A percentile compares a stretch with the other conserved stretches of the same genome.
phyloP scores from a whole-genome alignment of 2,329 filamentous ascomycete genomes.

The Aureobasidium pullulans region DNA sequence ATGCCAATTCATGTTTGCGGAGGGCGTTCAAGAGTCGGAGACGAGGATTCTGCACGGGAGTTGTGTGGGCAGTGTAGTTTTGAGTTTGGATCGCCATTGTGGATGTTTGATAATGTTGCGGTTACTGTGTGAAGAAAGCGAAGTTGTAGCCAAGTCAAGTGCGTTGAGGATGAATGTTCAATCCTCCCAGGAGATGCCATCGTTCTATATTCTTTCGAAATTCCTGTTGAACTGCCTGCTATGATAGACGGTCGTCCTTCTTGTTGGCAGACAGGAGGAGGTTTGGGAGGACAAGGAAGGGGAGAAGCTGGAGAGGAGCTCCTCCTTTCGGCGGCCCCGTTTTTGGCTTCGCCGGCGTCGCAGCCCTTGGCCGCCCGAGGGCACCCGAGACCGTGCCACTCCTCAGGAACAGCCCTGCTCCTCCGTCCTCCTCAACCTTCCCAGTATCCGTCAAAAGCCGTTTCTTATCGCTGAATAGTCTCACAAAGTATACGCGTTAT shows the following conservation, averaged over 20 bases:
- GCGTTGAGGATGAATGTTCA: neutral
- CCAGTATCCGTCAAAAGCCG: neutral
- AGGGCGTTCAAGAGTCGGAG: constrained; percentile 40
- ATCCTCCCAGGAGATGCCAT: neutral
- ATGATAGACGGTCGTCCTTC: neutral
- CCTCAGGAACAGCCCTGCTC: neutral
- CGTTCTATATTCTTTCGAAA: neutral
- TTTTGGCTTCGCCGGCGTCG: neutral
- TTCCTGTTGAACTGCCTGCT: neutral
- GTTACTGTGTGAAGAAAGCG: neutral
- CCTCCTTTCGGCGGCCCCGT: neutral
- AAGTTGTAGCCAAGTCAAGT: neutral
- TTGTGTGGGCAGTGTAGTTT: neutral
- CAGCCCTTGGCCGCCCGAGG: neutral
- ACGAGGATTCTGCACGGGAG: constrained; percentile 29
- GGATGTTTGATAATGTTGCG: neutral
- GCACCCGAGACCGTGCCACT: too few species aligned
- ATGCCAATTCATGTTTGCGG: constrained; percentile 31
- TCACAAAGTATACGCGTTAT: neutral
- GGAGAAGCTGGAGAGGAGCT: neutral
- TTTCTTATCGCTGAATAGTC: neutral
- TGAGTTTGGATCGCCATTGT: neutral
- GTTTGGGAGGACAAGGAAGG: neutral
- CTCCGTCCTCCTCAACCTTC: neutral
- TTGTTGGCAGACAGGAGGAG: neutral